Evolutionary conservation across 2,329 filamentous ascomycete genomes (phyloP), one percentile per base, ranked within the genome.

Genomic region (Triangularia verruculosa): DNA sequence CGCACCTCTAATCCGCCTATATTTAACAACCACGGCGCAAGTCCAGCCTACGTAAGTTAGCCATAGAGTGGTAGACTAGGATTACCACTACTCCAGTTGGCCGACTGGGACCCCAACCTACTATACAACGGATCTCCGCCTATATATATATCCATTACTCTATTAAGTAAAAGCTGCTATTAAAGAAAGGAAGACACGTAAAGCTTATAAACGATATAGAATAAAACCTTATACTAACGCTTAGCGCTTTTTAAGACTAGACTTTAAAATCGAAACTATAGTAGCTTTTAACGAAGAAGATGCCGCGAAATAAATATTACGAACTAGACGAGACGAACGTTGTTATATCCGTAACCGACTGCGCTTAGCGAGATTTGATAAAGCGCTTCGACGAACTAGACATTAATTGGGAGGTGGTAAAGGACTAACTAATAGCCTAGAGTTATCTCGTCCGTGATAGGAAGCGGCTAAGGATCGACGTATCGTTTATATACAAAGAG

Each of bases 141-240:
- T n/a, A n/a, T 54, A 39, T 15, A 15, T 70, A 64, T 58, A 68
- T 74, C 28, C 68, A 70, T 63, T 73, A 72, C 63, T 70, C 68
- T 20, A 69, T 73, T 34, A 64, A 72, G 57, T 73, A 66, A 70
- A 72, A 72, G 47, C 58, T 72, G n/a, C 61, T 59, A 24, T 47
- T 70, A 3, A 72, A 73, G 51, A 69, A n/a, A n/a, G n/a, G n/a
- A n/a, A n/a, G n/a, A n/a, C n/a, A n/a, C n/a, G n/a, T n/a, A n/a
- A n/a, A n/a, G n/a, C n/a, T n/a, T n/a, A n/a, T n/a, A n/a, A n/a
- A n/a, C n/a, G n/a, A n/a, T n/a, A n/a, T n/a, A n/a, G n/a, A n/a
- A n/a, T n/a, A n/a, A n/a, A n/a, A n/a, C n/a, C n/a, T n/a, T n/a
- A n/a, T n/a, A n/a, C n/a, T n/a, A n/a, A n/a, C n/a, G n/a, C n/a